Percentiles rank a stretch among this genome's conserved stretches.
phyloP scores from a whole-genome alignment of 2,329 filamentous ascomycete genomes.

The Colletotrichum australisinense region DNA sequence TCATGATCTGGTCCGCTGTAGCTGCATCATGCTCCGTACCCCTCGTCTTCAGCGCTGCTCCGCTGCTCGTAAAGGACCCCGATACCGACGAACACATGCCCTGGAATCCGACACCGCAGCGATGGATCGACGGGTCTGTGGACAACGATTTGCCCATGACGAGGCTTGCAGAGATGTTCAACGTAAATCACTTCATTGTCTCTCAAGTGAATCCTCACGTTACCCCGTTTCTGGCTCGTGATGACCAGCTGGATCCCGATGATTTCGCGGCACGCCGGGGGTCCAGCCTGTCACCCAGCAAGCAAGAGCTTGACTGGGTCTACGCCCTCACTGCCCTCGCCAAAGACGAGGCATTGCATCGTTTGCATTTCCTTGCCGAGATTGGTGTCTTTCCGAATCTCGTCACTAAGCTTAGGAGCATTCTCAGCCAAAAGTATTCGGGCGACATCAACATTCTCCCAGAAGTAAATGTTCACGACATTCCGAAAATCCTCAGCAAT shows the following conservation, averaged over 20 bases:
- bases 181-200: constrained; percentile 98
- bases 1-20: constrained; percentile 96
- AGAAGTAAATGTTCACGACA: constrained; percentile 78
- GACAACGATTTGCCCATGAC: constrained; percentile 95
- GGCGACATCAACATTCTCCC: constrained; percentile 96
- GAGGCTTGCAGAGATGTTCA: constrained; percentile 92
- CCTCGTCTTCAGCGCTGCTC: constrained; percentile 82
- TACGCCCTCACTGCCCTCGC: constrained; percentile 77
- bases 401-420: constrained; percentile 80
- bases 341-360: constrained; percentile 82
- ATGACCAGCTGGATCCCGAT: constrained; percentile 67
- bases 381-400: constrained; percentile 83
- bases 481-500: constrained; percentile 83
- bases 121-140: constrained; percentile 94
- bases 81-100: constrained; percentile 79
- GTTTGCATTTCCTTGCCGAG: constrained; percentile 84
- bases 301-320: constrained; percentile 67
- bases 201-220: constrained; percentile 97
- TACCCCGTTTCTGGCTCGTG: constrained; percentile 83
- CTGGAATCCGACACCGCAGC: constrained; percentile 88
- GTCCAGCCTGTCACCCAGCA: constrained; percentile 39
- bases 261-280: constrained; percentile 38
- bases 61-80: constrained; percentile 86
- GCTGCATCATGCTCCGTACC: constrained; percentile 96
- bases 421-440: constrained; percentile 91